Base-by-base conservation (phyloP, 1,284 basidiomycete species). In the Leccinum subrobustum region DNA sequence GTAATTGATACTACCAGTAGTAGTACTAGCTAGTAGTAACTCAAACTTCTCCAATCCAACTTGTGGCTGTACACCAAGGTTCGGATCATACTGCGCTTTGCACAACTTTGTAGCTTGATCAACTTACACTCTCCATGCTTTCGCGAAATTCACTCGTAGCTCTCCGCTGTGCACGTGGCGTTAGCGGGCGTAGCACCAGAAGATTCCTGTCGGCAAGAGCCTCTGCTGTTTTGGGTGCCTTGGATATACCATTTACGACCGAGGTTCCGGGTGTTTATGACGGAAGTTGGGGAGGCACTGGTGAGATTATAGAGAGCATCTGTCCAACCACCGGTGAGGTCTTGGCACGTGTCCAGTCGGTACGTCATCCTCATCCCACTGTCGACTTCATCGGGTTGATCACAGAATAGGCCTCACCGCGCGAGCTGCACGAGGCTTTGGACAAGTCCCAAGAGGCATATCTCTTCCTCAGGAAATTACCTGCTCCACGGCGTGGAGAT, bases 401-500 rank as follows among this genome's bases (percentile, higher is more conserved):
- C 9, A 16, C 33, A 29, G 29, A 37, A n/a, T 52, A 88, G 79
- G 91, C 91, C 1, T 84, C 87, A 6, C 83, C 84, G 3, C 73
- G 82, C 56, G 93, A 96, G 69, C 79, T 93, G 8, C 81, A 87
- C 54, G 75, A 78, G 12, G 82, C 86, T 2, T 70, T 96, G 59
- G 79, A 79, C 55, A 86, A 83, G 64, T 80, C 89, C 8, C 80
- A 87, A 42, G 85, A 91, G 57, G 95, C 95, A 5, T 90, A 88
- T 69, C 76, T 77, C 25, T 69, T 78, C 53, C 89, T 96, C 72
- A 82, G 93, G 73, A 81, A 79, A 63, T 80, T 96, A 50, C 94
- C 96, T 58, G 93, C 92, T 7, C 95, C 96, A 1, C 86, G 85
- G 56, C 81, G 96, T 57, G 96, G 96, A 14, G 93, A 96, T 64